Evolutionary conservation across 176 grass and related monocot genomes (phyloP).

Genomic region (Rhynchospora breviuscula): DNA sequence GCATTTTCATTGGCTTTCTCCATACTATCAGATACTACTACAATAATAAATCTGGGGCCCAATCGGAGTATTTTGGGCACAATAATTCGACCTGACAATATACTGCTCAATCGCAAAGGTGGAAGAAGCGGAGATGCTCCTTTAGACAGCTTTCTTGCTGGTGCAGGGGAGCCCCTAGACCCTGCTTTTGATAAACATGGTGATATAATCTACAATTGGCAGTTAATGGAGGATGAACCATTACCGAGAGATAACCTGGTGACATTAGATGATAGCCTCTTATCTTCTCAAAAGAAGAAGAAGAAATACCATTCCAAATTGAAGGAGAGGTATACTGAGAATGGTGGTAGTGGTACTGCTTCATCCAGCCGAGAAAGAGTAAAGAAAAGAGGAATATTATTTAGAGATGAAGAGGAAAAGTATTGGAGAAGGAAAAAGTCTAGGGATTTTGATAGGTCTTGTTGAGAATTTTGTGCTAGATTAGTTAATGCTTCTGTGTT

Average conservation of each 20-base stretch:
- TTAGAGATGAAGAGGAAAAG: slow-evolving; percentile 27
- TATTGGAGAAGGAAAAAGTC: slow-evolving; percentile 31
- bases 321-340: slow-evolving; percentile 34
- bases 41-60: slow-evolving; percentile 52
- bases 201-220: slow-evolving; percentile 70
- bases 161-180: slow-evolving; percentile 45
- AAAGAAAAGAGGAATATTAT: slow-evolving; percentile 16
- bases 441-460: slow-evolving; percentile 31
- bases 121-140: slow-evolving; percentile 35
- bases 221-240: slow-evolving; percentile 80
- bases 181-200: slow-evolving; percentile 45
- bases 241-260: slow-evolving; percentile 60
- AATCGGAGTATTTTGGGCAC: slow-evolving; percentile 78
- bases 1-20: slow-evolving; percentile 87
- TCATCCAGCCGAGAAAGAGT: slow-evolving; percentile 29
- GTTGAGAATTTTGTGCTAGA: neutral
- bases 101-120: slow-evolving; percentile 81
- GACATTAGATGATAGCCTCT: slow-evolving; percentile 25
- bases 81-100: slow-evolving; percentile 77
- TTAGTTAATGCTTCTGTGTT: neutral
- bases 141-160: slow-evolving; percentile 41
- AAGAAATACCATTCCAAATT: slow-evolving; percentile 48
- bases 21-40: slow-evolving; percentile 57
- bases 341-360: neutral
- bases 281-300: slow-evolving; percentile 51